phyloP scores from a whole-genome alignment of 176 grass and related monocot genomes.

The Hordeum marinum region DNA sequence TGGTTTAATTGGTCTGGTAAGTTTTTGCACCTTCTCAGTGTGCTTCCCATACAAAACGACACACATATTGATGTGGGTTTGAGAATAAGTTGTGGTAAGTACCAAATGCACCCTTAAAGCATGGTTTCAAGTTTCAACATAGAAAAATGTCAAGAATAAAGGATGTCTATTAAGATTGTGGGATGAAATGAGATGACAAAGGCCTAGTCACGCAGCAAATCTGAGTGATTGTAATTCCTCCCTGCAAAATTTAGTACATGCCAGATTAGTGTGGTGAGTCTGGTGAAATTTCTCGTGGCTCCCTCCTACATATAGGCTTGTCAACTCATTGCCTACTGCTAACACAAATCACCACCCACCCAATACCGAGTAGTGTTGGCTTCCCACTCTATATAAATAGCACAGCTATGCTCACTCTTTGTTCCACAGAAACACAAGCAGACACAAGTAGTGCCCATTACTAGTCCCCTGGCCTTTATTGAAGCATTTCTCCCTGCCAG shows the following conservation, averaged over 20 bases:
- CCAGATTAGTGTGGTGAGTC: slow-evolving; percentile 16
- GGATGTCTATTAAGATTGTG: not conserved
- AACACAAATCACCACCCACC: not conserved
- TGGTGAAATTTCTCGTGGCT: not conserved
- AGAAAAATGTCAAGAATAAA: not conserved
- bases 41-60: not conserved
- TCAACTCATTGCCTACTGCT: slow-evolving; percentile 23
- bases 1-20: not conserved
- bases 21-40: not conserved
- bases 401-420: slow-evolving; percentile 18
- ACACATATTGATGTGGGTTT: not conserved
- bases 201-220: not conserved
- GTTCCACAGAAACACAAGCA: slow-evolving; percentile 42
- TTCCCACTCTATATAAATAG: slow-evolving; percentile 59
- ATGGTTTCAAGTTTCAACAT: not conserved
- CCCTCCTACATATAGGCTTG: slow-evolving; percentile 26
- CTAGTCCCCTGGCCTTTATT: slow-evolving; percentile 8
- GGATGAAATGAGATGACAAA: slow-evolving; percentile 8
- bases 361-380: slow-evolving; percentile 26
- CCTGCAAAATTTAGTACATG: not conserved
- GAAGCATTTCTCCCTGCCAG: not conserved
- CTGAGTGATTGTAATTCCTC: slow-evolving; percentile 12
- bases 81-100: not conserved
- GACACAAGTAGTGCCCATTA: slow-evolving; percentile 2
- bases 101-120: not conserved